Conservation (phyloP, 257 asterid species). For the Nicotiana obtusifolia region DNA sequence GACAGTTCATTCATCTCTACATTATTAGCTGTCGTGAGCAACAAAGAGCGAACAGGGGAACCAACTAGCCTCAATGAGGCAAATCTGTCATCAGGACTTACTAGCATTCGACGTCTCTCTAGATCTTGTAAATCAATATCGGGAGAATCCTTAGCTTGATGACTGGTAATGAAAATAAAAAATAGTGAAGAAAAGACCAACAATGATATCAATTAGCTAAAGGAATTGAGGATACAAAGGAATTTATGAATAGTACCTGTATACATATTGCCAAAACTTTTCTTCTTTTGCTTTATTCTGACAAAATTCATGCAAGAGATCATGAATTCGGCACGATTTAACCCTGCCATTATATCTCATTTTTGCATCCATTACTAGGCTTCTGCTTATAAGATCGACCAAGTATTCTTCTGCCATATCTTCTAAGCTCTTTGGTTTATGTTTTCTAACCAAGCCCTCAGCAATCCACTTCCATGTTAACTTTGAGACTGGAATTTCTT, state of each 20-base stretch:
- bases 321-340: constrained; percentile 11
- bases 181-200: background rate
- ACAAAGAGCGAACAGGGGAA: background rate
- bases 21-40: background rate
- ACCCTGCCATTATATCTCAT: background rate
- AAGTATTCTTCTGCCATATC: constrained; percentile 9
- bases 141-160: background rate
- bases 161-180: background rate
- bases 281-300: background rate
- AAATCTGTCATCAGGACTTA: background rate
- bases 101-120: background rate
- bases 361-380: background rate
- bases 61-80: background rate
- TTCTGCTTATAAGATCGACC: constrained; percentile 11
- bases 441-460: background rate
- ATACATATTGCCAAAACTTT: background rate
- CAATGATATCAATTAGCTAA: too few relatives aligned
- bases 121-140: background rate
- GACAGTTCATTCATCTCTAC: background rate
- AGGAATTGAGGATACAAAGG: background rate
- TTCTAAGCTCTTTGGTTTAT: background rate
- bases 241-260: background rate
- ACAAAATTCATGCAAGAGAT: constrained; percentile 8
- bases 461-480: background rate
- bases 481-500: background rate